Base-by-base conservation (phyloP, 495 filamentous ascomycete species). In the Astrothelium macrocarpum region DNA sequence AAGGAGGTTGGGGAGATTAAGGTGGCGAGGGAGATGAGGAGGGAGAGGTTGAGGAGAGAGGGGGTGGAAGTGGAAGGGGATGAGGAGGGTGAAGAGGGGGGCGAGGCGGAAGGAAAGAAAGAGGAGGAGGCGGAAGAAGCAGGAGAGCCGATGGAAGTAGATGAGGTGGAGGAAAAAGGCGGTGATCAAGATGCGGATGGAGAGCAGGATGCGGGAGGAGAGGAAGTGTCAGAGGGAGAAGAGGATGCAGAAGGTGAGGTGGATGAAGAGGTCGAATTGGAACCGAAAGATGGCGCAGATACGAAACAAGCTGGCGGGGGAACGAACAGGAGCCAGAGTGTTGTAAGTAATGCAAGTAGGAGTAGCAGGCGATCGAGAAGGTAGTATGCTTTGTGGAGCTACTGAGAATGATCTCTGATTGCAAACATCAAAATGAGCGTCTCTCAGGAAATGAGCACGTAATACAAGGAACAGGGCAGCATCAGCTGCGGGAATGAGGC, bases 1-100 rank as follows among this genome's bases (percentile, higher is more conserved):
- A 95, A 95, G 75, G 76, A 96, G 0, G 89, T 92, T 60, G 84
- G 83, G 14, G 94, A 98, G 76, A 84, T 95, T 61, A 84, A 82
- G 63, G 77, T 95, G 1, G 77, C 89, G 56, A 83, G 85, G 71
- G 84, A 63, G 62, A 67, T 61, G 9, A 53, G 62, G 70, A 69
- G 66, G 65, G 66, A 58, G 64, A 43, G 63, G 42, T 23, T 39
- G 56, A 59, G 49, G 46, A 58, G 59, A 36, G 60, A 59, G 65
- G 64, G 64, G 59, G 62, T 49, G 29, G 60, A 23, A 18, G 59
- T 61, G 23, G 64, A 63, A 32, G 60, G n/a, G 29, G 49, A 62
- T 26, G 60, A 61, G 61, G 46, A 25, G 42, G 32, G 25, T 32
- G 23, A 23, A 60, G 84, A 78, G 77, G 79, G 80, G 67, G 84